A percentile compares a stretch with the other conserved stretches of the same genome.
Conservation (phyloP, 2,329 filamentous ascomycete species). For the Pseudogymnoascus sp. region DNA sequence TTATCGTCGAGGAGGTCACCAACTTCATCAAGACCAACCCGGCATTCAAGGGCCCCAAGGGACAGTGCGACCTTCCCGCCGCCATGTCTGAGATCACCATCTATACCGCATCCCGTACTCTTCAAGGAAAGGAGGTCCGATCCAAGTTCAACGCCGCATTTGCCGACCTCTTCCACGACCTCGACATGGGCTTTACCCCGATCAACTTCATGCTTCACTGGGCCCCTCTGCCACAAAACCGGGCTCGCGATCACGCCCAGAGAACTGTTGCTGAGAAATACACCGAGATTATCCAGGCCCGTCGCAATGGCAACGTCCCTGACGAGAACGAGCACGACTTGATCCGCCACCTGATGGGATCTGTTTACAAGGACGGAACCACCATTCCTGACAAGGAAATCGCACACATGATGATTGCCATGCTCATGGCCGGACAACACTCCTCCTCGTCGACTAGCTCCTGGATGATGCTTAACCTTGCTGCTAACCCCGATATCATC, state of each 20-base stretch:
- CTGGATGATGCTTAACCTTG: slow-evolving; percentile 78
- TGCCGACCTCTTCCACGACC: slow-evolving; percentile 75
- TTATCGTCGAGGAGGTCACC: slow-evolving; percentile 68
- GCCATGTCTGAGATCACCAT: slow-evolving; percentile 82
- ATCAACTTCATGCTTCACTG: slow-evolving; percentile 88
- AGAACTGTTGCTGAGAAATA: slow-evolving; percentile 74
- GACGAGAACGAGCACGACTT: slow-evolving; percentile 61
- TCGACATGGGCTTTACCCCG: slow-evolving; percentile 82
- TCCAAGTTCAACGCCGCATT: slow-evolving; percentile 72
- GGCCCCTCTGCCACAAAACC: slow-evolving; percentile 83
- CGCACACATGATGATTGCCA: slow-evolving; percentile 88
- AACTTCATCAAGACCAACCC: slow-evolving; percentile 62
- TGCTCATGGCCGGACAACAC: slow-evolving; percentile 88
- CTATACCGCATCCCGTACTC: slow-evolving; percentile 77
- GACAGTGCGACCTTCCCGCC: slow-evolving; percentile 62
- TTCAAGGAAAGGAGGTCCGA: slow-evolving; percentile 78
- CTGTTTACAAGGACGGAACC: slow-evolving; percentile 73
- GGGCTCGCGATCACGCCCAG: slow-evolving; percentile 70
- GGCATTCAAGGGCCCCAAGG: slow-evolving; percentile 58
- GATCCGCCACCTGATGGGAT: slow-evolving; percentile 85
- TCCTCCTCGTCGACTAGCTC: slow-evolving; percentile 76
- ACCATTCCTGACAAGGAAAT: slow-evolving; percentile 75
- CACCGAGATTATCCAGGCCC: slow-evolving; percentile 69
- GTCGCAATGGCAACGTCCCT: slow-evolving; percentile 41
- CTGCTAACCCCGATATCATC: slow-evolving; percentile 65